Evolutionary conservation across 129 eudicot species (phyloP).

Genomic region (Saussurea involucrata): DNA sequence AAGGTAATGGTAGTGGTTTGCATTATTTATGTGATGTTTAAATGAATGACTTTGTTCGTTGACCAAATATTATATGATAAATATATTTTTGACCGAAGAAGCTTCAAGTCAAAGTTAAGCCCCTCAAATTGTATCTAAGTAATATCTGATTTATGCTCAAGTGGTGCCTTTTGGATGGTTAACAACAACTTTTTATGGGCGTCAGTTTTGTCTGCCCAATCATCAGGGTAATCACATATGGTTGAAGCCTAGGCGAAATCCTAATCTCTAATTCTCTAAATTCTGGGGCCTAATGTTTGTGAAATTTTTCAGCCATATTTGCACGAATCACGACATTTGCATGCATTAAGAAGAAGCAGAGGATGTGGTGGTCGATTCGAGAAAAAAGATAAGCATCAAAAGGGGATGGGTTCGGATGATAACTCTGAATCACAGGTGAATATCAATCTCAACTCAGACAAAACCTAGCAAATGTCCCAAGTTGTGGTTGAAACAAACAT

Average conservation of each 20-base stretch:
- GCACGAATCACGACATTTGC: conserved; percentile 92
- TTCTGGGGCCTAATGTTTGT: neutral
- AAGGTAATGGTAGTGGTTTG: neutral
- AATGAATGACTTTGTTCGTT: too few species aligned
- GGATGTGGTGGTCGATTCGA: conserved; percentile 84
- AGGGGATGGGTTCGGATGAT: conserved; percentile 42
- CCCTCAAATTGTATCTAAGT: neutral
- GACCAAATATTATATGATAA: neutral
- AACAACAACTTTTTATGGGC: neutral
- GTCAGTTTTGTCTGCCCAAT: neutral
- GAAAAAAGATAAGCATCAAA: conserved; percentile 64
- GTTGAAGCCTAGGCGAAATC: too few species aligned
- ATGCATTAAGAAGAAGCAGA: conserved; percentile 77
- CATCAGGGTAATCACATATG: neutral
- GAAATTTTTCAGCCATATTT: conserved; percentile 67
- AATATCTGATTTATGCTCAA: neutral
- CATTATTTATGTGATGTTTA: neutral
- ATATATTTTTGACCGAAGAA: neutral
- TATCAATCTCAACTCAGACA: conserved; percentile 61
- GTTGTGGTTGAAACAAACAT: neutral
- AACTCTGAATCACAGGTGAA: conserved; percentile 42
- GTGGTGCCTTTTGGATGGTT: too few species aligned
- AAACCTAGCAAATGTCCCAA: conserved; percentile 15
- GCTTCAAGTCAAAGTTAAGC: neutral
- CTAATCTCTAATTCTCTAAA: neutral